These are phyloP conservation scores for Amoebophrya sp. DNA, from an alignment of 169 alveolate genomes.

Conservation along the genomic window DNA sequence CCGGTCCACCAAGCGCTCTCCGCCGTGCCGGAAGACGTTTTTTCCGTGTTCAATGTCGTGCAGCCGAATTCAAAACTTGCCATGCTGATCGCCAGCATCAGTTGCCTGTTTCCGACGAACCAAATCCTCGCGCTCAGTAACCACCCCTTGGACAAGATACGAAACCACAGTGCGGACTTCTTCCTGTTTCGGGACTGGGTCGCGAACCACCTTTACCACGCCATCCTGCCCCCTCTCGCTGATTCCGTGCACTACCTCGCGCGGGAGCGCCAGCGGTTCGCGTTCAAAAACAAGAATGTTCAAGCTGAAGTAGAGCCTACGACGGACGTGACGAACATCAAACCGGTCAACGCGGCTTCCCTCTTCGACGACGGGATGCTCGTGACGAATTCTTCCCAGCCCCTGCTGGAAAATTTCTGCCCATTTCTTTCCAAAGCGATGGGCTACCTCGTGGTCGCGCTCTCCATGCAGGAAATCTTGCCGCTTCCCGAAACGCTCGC, in stretches of 20 bases:
- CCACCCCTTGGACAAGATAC: not conserved
- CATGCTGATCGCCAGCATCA: too few relatives aligned
- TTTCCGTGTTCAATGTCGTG: too few relatives aligned
- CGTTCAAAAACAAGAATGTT: too few relatives aligned
- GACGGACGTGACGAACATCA: too few relatives aligned
- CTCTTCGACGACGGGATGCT: not conserved
- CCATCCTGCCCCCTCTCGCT: not conserved
- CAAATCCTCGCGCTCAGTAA: not conserved
- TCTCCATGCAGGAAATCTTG: not conserved
- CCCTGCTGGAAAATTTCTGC: not conserved
- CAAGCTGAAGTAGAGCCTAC: too few relatives aligned
- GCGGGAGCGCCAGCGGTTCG: not conserved
- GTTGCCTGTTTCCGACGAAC: not conserved
- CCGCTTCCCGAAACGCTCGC: not conserved
- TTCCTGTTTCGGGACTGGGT: slow-evolving; percentile 19
- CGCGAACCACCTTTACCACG: not conserved
- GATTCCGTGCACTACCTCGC: not conserved
- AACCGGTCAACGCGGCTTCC: too few relatives aligned
- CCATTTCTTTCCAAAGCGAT: not conserved
- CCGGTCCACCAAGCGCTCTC: too few relatives aligned
- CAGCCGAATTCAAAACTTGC: too few relatives aligned
- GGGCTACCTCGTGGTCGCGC: slow-evolving; percentile 4
- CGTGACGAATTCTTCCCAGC: not conserved
- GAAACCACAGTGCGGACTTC: not conserved
- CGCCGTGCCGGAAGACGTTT: too few relatives aligned